These are phyloP conservation scores for Aureobasidium vineae DNA, from an alignment of 2,329 filamentous ascomycete species.

Conservation along the genomic window DNA sequence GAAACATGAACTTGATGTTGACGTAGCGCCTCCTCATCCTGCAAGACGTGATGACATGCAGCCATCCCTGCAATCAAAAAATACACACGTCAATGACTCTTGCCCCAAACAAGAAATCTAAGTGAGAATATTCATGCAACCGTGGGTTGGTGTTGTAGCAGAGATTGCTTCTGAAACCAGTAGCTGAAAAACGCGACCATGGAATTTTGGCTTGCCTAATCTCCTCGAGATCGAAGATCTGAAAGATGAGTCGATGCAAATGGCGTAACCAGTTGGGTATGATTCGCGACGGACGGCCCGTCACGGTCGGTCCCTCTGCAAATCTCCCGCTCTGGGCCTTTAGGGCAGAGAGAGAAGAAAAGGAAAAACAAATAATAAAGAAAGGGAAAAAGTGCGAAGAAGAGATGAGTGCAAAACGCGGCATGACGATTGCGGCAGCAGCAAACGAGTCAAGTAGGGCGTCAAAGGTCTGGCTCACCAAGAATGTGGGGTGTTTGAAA, in stretches of 20 bases:
- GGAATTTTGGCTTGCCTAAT: not conserved
- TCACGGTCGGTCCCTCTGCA: not conserved
- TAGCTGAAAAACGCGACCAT: not conserved
- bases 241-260: not conserved
- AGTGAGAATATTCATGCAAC: not conserved
- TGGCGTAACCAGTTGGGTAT: not conserved
- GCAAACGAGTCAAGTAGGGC: conserved; percentile 7
- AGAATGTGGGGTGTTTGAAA: not conserved
- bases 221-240: not conserved
- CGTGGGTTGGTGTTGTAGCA: not conserved
- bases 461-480: conserved; percentile 3
- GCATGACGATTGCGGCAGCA: conserved; percentile 4
- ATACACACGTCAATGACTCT: not conserved
- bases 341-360: no score
- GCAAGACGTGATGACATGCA: conserved; percentile 1
- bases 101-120: not conserved
- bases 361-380: not conserved
- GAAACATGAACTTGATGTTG: not conserved
- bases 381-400: not conserved
- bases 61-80: not conserved
- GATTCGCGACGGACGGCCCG: conserved; percentile 2
- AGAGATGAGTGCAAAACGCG: not conserved
- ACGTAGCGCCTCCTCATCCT: not conserved
- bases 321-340: conserved; percentile 1
- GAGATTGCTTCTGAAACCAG: not conserved